Base-by-base conservation (phyloP, 306 rosid species). In the Quercus suber region DNA sequence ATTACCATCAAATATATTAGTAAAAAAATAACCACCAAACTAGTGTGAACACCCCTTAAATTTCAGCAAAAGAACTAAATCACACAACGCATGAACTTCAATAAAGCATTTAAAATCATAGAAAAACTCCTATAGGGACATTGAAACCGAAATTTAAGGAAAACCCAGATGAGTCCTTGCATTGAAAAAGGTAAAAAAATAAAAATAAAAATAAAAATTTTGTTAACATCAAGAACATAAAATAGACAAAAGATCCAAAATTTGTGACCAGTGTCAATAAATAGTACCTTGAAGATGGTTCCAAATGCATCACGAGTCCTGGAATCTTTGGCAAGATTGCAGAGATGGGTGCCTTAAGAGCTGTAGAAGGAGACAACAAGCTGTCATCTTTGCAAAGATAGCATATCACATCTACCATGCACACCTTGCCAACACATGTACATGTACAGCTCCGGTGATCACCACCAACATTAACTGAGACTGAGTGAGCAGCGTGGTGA, bases 351-450 rank as follows among this genome's bases (percentile, higher is more conserved):
- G 95, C 81, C 25, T 77, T 79, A 12, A 95, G 87, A 61, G 99
- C 93, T 30, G 73, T 28, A 18, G 91, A 84, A 19, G 99, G 99
- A 27, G 90, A 90, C 81, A 80, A 18, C 71, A 91, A 73, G 77
- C 78, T 89, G 57, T 88, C 93, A 4, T 82, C 87, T 27, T 55
- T 65, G 71, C 92, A 90, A 5, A 95, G 94, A 64, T 64, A 89
- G 86, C 92, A 88, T 23, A 91, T 83, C 41, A 95, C 88, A 82
- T 95, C 97, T 6, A 95, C 98, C 97, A 88, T 90, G 84, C 94
- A 91, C 30, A 95, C 51, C 79, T 93, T 96, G 8, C 98, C 98
- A 0, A 96, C 85, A 27, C 99, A 96, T 55, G 79, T 77, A 77
- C 90, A 86, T 20, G 61, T 78, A 17, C 78, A 75, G 7, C 57